Evolutionary conservation across 306 rosid genomes (phyloP).

Genomic region (Prunus dulcis): DNA sequence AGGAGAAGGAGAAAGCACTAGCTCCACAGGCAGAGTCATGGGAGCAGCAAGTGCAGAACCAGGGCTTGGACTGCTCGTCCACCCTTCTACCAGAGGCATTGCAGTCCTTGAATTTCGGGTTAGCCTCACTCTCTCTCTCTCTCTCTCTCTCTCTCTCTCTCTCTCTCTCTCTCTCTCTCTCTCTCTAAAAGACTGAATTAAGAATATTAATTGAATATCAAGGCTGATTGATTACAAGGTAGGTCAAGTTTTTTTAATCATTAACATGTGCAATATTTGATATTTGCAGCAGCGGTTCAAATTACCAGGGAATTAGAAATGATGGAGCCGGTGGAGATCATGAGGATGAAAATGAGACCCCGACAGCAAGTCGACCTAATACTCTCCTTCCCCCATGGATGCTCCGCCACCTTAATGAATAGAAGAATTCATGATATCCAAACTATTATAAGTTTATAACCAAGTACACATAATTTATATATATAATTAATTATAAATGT

Average conservation of each 20-base stretch:
- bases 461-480: not conserved
- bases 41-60: slow-evolving; percentile 29
- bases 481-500: no score
- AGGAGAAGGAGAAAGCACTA: slow-evolving; percentile 57
- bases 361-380: slow-evolving; percentile 11
- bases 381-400: slow-evolving; percentile 58
- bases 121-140: slow-evolving; percentile 7
- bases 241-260: not conserved
- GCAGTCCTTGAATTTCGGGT: slow-evolving; percentile 47
- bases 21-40: slow-evolving; percentile 1
- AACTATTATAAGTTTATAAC: not conserved
- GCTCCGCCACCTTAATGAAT: slow-evolving; percentile 41
- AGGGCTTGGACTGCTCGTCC: slow-evolving; percentile 20
- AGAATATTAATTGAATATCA: no score
- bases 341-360: slow-evolving; percentile 10
- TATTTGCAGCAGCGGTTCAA: slow-evolving; percentile 25
- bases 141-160: not conserved
- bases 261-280: not conserved
- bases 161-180: no score
- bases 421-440: slow-evolving; percentile 11
- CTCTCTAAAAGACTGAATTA: no score
- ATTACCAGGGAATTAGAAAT: not conserved
- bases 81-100: slow-evolving; percentile 32
- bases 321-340: slow-evolving; percentile 8
- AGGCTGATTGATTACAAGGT: no score